phyloP scores from a whole-genome alignment of 768 basidiomycete species.

The Suillus sp. region DNA sequence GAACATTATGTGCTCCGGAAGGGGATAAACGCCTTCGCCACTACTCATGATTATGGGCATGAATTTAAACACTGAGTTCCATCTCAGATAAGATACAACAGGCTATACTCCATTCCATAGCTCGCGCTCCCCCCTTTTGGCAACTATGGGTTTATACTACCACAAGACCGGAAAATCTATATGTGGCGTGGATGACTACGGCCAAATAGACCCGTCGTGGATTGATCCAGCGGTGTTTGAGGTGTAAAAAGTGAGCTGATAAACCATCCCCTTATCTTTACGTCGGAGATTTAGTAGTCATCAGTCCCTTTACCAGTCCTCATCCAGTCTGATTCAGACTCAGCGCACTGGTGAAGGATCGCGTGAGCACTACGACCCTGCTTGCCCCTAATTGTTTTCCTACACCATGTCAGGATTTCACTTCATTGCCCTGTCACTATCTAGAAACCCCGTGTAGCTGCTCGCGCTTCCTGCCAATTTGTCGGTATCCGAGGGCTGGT shows the following conservation, averaged over 20 bases:
- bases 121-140: background rate
- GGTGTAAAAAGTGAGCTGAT: background rate
- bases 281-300: background rate
- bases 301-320: background rate
- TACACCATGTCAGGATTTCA: background rate
- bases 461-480: background rate
- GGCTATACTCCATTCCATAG: background rate
- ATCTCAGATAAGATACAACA: background rate
- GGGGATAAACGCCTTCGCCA: too few species aligned
- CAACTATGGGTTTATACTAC: background rate
- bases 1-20: too few species aligned
- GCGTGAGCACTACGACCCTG: background rate
- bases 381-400: background rate
- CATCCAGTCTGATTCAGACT: conserved; percentile 1
- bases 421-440: conserved; percentile 2
- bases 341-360: background rate
- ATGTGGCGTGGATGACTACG: background rate
- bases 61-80: background rate
- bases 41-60: background rate
- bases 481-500: background rate
- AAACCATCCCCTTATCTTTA: background rate
- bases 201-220: background rate
- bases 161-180: background rate
- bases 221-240: background rate
- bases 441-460: background rate